Evolutionary conservation across 202 grass and related monocot species (phyloP), one percentile per base, ranked within the genome.

Genomic region (Schoenoplectus tabernaemontani): DNA sequence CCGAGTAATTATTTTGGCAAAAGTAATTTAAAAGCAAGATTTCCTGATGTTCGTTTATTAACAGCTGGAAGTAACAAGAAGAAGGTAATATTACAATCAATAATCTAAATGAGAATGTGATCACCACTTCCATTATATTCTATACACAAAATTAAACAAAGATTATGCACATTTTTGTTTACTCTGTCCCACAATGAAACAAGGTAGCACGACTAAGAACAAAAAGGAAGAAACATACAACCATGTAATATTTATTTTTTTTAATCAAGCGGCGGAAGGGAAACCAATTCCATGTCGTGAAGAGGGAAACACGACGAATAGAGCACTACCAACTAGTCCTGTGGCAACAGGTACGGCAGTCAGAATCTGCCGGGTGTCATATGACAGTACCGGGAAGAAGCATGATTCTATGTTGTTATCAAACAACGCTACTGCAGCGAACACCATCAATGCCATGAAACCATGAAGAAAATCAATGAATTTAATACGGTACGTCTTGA

Each of bases 381-480:
- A 36, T 1, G 85, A 87, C 63, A 90, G 43, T 23, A 90, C 70
- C 4, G 89, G 92, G 47, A 78, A 81, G 85, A 91, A 91, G 87
- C 92, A 95, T 6, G 81, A 80, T 3, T 77, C 74, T 2, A 91
- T 84, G 46, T 89, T 95, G 54, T 81, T 47, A 17, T 91, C 87
- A 20, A 87, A 87, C 83, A 87, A 77, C 23, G 83, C 87, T 4
- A 95, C 87, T 9, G 89, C 85, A 39, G 80, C 67, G 26, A 95
- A 95, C 24, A 95, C 83, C 54, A 87, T 1, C 19, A 86, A 22
- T 0, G 92, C 87, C 51, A 91, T 68, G 26, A 84, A 68, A n/a
- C 77, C 84, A 62, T 95, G 92, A 83, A 95, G 66, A 44, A 86
- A 89, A 59, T 95, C 92, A 50, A 86, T 89, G 60, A 89, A 85